These are phyloP conservation scores for Craterostigma plantagineum DNA, from an alignment of 257 asterid species.

Conservation along the genomic window DNA sequence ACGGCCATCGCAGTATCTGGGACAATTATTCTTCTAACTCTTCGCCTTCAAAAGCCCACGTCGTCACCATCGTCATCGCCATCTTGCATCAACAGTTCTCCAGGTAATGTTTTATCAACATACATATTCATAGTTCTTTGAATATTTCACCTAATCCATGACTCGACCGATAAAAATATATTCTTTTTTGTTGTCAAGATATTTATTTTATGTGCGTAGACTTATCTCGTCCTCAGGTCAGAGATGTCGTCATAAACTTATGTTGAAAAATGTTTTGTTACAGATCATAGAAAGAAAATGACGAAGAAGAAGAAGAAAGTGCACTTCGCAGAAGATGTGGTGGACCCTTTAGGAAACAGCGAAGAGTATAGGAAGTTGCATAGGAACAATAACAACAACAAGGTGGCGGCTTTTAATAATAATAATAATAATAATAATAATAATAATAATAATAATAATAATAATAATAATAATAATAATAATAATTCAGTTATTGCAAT, in stretches of 20 bases:
- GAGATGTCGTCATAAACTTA: too few relatives aligned
- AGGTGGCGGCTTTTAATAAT: too few relatives aligned
- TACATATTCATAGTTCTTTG: too few relatives aligned
- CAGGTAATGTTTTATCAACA: slow-evolving; percentile 8
- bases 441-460: too few relatives aligned
- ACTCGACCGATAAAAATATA: too few relatives aligned
- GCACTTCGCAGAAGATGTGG: slow-evolving; percentile 77
- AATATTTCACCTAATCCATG: too few relatives aligned
- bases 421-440: too few relatives aligned
- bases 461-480: too few relatives aligned
- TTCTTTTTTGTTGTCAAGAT: too few relatives aligned
- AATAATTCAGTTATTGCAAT: too few relatives aligned
- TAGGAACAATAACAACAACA: slow-evolving; percentile 2
- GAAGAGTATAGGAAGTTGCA: slow-evolving; percentile 44
- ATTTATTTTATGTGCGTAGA: slow-evolving; percentile 7
- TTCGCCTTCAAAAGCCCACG: slow-evolving; percentile 37
- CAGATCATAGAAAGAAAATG: slow-evolving; percentile 12
- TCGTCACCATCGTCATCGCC: slow-evolving; percentile 13
- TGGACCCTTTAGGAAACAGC: slow-evolving; percentile 68
- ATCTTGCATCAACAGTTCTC: slow-evolving; percentile 25
- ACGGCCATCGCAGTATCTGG: slow-evolving; percentile 92
- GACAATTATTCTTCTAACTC: slow-evolving; percentile 52
- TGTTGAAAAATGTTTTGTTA: too few relatives aligned
- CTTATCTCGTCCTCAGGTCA: too few relatives aligned
- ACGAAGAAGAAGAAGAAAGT: slow-evolving; percentile 46